Evolutionary conservation across 495 filamentous ascomycete genomes (phyloP).

Genomic region (Podospora sp.): DNA sequence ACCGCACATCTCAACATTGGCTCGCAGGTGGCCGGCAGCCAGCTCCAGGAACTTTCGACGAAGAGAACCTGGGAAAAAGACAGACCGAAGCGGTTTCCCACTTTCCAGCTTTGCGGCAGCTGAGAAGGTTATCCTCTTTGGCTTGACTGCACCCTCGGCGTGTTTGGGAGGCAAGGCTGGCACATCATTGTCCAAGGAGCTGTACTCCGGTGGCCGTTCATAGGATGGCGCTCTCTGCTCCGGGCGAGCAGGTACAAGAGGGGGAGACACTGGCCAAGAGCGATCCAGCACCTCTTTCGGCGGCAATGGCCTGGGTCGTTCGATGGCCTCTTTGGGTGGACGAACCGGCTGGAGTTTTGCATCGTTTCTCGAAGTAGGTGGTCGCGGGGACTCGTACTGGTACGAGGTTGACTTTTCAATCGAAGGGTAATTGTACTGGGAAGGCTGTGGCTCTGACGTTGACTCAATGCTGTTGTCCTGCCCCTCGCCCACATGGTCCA

Average conservation of each 20-base stretch:
- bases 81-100: constrained; percentile 77
- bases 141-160: constrained; percentile 30
- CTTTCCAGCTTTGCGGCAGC: constrained; percentile 87
- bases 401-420: constrained; percentile 49
- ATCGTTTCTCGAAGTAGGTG: constrained; percentile 15
- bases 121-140: constrained; percentile 65
- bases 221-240: constrained; percentile 32
- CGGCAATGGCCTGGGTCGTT: constrained; percentile 29
- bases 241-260: constrained; percentile 24
- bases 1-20: constrained; percentile 90
- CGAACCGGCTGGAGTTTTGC: constrained; percentile 40
- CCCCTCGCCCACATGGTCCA: constrained; percentile 38
- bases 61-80: constrained; percentile 80
- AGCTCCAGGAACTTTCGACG: constrained; percentile 70
- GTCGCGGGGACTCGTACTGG: constrained; percentile 40
- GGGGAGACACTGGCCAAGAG: constrained; percentile 8
- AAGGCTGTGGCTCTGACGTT: background rate
- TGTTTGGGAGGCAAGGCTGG: constrained; percentile 44
- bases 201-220: constrained; percentile 7
- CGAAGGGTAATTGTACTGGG: constrained; percentile 52
- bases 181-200: constrained; percentile 18
- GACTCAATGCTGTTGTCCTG: constrained; percentile 7
- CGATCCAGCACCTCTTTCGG: constrained; percentile 42
- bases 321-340: constrained; percentile 48
- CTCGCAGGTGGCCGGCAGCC: constrained; percentile 72